phyloP scores from a whole-genome alignment of 192 early-diverging fungal species.

The Allomyces macrogynus region DNA sequence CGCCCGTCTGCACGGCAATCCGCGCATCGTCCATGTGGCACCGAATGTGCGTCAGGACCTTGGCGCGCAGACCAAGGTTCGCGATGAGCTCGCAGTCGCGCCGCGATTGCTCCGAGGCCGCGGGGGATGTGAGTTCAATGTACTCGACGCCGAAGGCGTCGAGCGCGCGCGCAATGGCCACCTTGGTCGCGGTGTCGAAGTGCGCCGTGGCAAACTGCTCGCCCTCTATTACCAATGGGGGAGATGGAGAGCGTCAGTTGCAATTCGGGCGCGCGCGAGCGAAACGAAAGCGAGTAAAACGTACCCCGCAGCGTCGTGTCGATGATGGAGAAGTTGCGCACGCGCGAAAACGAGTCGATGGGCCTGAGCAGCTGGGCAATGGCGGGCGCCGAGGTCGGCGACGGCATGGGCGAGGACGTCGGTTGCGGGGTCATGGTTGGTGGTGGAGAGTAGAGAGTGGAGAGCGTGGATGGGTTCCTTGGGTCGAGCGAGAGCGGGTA shows the following conservation, averaged over 20 bases:
- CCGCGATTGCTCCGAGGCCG: conserved; percentile 89
- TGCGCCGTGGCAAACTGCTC: conserved; percentile 99
- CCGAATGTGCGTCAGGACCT: conserved; percentile 87
- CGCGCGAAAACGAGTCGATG: conserved; percentile 50
- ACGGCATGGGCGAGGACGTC: too few species aligned
- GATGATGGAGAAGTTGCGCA: conserved; percentile 85
- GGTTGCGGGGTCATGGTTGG: too few species aligned
- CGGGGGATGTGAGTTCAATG: conserved; percentile 90
- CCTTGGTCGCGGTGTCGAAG: conserved; percentile 92
- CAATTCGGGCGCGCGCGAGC: background rate
- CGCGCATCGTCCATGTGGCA: conserved; percentile 98
- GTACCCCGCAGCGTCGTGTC: conserved; percentile 82
- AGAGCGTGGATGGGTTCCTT: too few species aligned
- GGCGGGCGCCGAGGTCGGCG: too few species aligned
- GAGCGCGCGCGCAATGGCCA: conserved; percentile 94
- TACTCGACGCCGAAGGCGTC: conserved; percentile 98
- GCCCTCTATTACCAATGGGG: conserved; percentile 45
- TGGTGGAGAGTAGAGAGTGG: too few species aligned
- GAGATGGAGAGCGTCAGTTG: conserved; percentile 4
- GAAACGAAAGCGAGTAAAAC: conserved; percentile 4
- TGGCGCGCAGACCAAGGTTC: conserved; percentile 85
- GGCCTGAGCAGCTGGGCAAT: too few species aligned
- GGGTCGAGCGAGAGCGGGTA: too few species aligned
- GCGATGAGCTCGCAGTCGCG: conserved; percentile 78
- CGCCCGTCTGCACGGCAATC: conserved; percentile 90